A percentile compares a stretch with the other conserved stretches of the same genome.
Conservation (phyloP, 768 basidiomycete genomes). For the Rhodotorula paludigena region DNA sequence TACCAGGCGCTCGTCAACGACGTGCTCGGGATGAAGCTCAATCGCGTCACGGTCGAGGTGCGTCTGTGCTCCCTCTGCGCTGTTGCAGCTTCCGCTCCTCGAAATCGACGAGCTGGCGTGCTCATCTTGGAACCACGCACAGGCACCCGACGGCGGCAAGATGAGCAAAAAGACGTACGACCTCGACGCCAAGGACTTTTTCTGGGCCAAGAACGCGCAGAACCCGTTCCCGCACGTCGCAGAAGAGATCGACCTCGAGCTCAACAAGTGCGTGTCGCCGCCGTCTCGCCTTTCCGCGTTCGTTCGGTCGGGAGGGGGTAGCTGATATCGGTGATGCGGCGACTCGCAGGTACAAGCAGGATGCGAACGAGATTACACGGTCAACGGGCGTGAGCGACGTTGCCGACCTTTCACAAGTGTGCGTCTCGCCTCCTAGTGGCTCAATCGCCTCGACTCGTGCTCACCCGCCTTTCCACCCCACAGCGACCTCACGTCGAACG, state of each 20-base stretch:
- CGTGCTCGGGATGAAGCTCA: conserved; percentile 93
- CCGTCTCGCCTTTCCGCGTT: not conserved
- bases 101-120: not conserved
- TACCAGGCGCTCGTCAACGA: conserved; percentile 98
- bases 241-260: conserved; percentile 87
- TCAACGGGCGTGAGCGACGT: conserved; percentile 94
- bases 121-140: not conserved
- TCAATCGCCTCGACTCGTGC: not conserved
- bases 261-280: conserved; percentile 58
- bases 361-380: conserved; percentile 92
- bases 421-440: conserved; percentile 43
- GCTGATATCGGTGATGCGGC: not conserved
- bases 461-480: not conserved
- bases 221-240: conserved; percentile 98
- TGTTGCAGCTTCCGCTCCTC: too few species aligned
- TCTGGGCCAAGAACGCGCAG: conserved; percentile 94
- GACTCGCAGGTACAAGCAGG: conserved; percentile 65
- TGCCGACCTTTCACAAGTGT: conserved; percentile 91
- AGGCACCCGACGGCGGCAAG: conserved; percentile 55
- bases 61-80: conserved; percentile 19
- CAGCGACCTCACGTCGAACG: conserved; percentile 88
- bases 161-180: conserved; percentile 76
- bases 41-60: conserved; percentile 75
- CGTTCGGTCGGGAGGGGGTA: too few species aligned
- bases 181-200: conserved; percentile 96